Conservation (phyloP, 177 flowering plant genomes). For the Vitis hybrid region DNA sequence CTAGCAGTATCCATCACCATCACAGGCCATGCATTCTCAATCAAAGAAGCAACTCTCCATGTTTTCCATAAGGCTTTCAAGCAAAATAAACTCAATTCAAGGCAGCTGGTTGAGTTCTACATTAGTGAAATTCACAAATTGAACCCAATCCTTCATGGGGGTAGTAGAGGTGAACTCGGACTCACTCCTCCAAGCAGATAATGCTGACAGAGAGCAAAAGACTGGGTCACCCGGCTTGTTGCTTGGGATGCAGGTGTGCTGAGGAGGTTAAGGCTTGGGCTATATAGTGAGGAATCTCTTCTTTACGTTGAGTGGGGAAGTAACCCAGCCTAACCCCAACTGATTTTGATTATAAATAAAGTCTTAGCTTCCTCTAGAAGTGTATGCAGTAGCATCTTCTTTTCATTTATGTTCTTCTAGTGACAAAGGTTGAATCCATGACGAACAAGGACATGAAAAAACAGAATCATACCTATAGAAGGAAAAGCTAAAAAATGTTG, state of each 20-base stretch:
- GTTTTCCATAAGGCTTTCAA: constrained; percentile 23
- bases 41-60: constrained; percentile 25
- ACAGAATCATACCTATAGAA: no score
- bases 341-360: no score
- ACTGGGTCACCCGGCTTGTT: constrained; percentile 3
- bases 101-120: constrained; percentile 30
- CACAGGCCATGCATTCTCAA: not conserved
- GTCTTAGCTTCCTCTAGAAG: no score
- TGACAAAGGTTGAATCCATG: no score
- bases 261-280: no score
- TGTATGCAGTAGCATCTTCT: no score
- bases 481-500: no score
- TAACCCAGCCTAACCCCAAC: no score
- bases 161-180: constrained; percentile 36
- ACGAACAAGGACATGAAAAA: no score
- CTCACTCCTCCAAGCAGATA: constrained; percentile 16
- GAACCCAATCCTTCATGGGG: constrained; percentile 19
- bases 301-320: no score
- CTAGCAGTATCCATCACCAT: not conserved
- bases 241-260: constrained; percentile 26
- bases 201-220: constrained; percentile 23
- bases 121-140: constrained; percentile 17
- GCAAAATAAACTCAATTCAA: constrained; percentile 29
- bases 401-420: no score
- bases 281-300: no score